Base-by-base conservation (phyloP, 2,329 filamentous ascomycete species). In the Aspergillus tubingensis region DNA sequence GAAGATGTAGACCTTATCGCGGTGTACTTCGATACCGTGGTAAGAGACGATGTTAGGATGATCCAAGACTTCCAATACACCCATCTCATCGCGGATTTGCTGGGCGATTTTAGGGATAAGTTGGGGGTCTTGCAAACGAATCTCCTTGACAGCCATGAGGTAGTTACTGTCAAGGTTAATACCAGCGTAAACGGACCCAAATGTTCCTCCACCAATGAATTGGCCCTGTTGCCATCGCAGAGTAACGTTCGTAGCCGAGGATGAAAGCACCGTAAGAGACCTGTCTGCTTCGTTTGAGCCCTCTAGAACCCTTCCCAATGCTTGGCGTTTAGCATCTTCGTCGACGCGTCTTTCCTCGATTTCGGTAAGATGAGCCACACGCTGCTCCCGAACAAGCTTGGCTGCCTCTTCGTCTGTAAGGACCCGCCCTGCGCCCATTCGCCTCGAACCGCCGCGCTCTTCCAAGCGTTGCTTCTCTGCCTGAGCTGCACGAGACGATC, bases 1-100 rank as follows among this genome's bases (percentile, higher is more conserved):
- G 75, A 99, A 99, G 67, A 99, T 97, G 77, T 98, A 99, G n/a
- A 99, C 95, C 73, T 96, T 95, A 82, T 99, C 95, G 64, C 95
- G 87, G 77, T 99, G 95, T 2, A 97, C 95, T 76, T 99, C 95
- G 71, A 99, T 98, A 60, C 95, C 95, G 72, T 95, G 95, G 78
- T 99, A 99, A 8, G 92, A 94, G 21, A 99, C 96, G 62, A 99
- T 91, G 73, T 99, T 99, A 21, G 95, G 95, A 73, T 99, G 95
- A 72, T 99, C 93, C 49, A 99, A 84, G 1, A 97, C 90, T 77
- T 98, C 94, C 52, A 99, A 81, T 5, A 99, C 94, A 54, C 90
- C 90, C 93, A 99, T 98, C 76, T 99, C 95, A 72, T 99, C 95
- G 64, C 90, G 88, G 74, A 99, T 98, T 74, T 98, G 93, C 57